Base-by-base conservation (phyloP, 805 yeast genomes). In the Metschnikowia reukaufii region DNA sequence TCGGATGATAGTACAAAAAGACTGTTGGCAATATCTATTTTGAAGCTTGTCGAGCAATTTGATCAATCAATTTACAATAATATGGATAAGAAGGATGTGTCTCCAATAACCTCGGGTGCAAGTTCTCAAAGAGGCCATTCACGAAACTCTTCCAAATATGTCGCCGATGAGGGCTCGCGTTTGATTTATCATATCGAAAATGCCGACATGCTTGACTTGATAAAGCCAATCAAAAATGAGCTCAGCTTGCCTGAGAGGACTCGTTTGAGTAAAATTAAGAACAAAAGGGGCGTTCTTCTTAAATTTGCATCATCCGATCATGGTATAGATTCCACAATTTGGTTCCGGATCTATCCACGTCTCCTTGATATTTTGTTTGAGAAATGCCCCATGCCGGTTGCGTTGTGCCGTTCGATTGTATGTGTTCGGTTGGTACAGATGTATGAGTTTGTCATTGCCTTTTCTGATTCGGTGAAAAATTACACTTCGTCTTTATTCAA, bases 251-350 rank as follows among this genome's bases (percentile, higher is more conserved):
- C 96, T 1, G 99, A 95, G 64, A 74, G 85, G 39, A 78, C 82
- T 16, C 70, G 97, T 32, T 67, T 91, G 13, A 59, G 82, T 1
- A 86, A 86, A 56, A 66, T 94, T 30, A 79, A 73, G 51, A 78
- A 77, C 48, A 78, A 83, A 54, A 82, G 79, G 50, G 87, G 86
- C 20, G 76, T 88, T 2, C 66, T 95, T n/a, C 72, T 86, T 0
- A 77, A 82, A 41, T 69, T 94, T 6, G 96, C 96, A 0, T 96
- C 88, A 54, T 86, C 96, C 1, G 96, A 86, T 48, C 87, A 91
- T 59, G 97, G 98, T 1, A 91, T 94, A 8, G 99, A 94, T 67
- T 83, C 96, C 1, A 96, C 98, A 0, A 70, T 94, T n/a, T 94
- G 99, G 99, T 85, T 92, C 58, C 78, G 96, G 50, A 78, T 85